Evolutionary conservation across 768 basidiomycete species (phyloP).

Genomic region (Boletellus ananiceps): DNA sequence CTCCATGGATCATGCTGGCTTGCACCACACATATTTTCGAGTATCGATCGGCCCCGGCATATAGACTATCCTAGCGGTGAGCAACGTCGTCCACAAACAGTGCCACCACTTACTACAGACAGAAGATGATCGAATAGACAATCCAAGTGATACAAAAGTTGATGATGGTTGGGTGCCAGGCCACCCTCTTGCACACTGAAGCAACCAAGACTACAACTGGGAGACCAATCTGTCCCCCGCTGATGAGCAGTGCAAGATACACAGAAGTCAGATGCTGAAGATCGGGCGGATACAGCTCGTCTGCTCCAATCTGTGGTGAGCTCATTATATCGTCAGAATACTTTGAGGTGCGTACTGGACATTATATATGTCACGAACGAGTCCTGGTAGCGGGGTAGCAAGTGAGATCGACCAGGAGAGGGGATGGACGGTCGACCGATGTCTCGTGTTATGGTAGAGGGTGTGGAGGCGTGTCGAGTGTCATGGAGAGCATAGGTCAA

Average conservation of each 20-base stretch:
- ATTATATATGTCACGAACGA: constrained; percentile 5
- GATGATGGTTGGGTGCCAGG: constrained; percentile 48
- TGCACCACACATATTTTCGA: constrained; percentile 44
- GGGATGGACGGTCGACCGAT: not conserved
- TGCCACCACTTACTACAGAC: constrained; percentile 42
- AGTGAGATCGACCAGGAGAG: not conserved
- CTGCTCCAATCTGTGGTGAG: constrained; percentile 5
- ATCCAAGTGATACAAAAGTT: constrained; percentile 58
- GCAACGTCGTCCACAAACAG: not conserved
- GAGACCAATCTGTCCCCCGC: constrained; percentile 51
- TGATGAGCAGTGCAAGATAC: constrained; percentile 45
- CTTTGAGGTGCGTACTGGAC: constrained; percentile 12
- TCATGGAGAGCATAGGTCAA: constrained; percentile 11
- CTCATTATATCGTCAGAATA: not conserved
- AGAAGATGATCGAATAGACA: constrained; percentile 49
- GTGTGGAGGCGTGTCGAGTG: not conserved
- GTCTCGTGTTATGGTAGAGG: constrained; percentile 6
- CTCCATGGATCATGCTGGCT: constrained; percentile 49
- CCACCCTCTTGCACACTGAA: constrained; percentile 37
- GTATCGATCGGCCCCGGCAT: constrained; percentile 28
- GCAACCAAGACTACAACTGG: constrained; percentile 46
- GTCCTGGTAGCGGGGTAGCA: not conserved
- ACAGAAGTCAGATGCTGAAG: constrained; percentile 31
- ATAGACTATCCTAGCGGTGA: constrained; percentile 28
- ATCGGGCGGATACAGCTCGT: constrained; percentile 12